Base-by-base conservation (phyloP, 208 protist genomes). In the Porcisia hertigi region DNA sequence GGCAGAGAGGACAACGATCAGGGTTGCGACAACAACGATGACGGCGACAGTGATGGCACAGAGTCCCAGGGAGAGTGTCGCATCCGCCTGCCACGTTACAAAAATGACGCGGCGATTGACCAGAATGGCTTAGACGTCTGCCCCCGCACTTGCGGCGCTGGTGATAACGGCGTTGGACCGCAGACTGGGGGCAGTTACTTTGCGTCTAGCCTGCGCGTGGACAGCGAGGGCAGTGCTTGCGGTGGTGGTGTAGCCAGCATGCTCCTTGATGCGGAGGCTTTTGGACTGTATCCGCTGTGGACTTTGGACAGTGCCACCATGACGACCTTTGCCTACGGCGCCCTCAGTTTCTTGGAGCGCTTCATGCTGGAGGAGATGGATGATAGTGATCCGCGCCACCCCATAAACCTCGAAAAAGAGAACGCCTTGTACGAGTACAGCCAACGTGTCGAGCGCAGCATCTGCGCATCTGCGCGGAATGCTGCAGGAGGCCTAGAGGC, bases 291-390 rank as follows among this genome's bases (percentile, higher is more conserved):
- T 55, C 76, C 84, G 69, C 73, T 96, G 54, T 90, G 84, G 74
- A 65, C 81, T 62, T 79, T 92, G 62, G 89, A 93, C 81, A 77
- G 72, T 66, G 88, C 76, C 67, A 85, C 89, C 7, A 81, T 97
- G 59, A 76, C 73, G 18, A 82, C 82, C 20, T 95, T 93, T 66
- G 86, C 90, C 45, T 90, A 90, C 81, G 83, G 87, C 25, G 75
- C 85, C 34, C 85, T 97, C 14, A 79, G 86, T 64, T 97, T 91
- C 67, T 79, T 97, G 47, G 82, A 73, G 36, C 87, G 88, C 6
- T 73, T 97, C 63, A 82, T 94, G 65, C 82, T 97, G 55, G 85
- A 95, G 45, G 85, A 85, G 52, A 76, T 84, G 74, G 93, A 97
- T 76, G 93, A 95, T 74, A 70, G 79, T 73, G 93, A 97, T 71